Evolutionary conservation across 2,329 filamentous ascomycete genomes (phyloP).

Genomic region (Ceratocystis lukuohia): DNA sequence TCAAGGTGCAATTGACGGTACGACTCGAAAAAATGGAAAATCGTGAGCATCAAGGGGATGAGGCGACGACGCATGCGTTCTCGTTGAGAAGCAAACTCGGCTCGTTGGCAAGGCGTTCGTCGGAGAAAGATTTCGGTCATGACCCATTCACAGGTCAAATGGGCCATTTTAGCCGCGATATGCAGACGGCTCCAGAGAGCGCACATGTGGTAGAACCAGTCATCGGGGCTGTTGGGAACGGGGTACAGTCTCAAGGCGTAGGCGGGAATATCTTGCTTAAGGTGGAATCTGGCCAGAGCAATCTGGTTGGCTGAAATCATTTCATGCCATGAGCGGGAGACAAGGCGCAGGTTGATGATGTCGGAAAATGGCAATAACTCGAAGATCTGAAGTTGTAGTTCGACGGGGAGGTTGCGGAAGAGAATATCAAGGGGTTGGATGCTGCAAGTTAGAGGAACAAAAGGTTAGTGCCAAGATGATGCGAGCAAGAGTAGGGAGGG

Average conservation of each 20-base stretch:
- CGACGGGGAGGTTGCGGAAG: constrained; percentile 46
- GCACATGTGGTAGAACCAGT: constrained; percentile 49
- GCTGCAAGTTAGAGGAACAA: constrained; percentile 12
- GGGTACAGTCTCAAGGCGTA: constrained; percentile 50
- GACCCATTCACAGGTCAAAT: constrained; percentile 50
- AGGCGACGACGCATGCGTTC: constrained; percentile 52
- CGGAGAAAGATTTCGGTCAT: constrained; percentile 52
- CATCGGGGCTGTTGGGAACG: constrained; percentile 32
- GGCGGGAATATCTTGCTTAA: constrained; percentile 44
- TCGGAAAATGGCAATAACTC: constrained; percentile 46
- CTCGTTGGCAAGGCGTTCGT: constrained; percentile 40
- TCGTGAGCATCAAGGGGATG: constrained; percentile 49
- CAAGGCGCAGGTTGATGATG: constrained; percentile 44
- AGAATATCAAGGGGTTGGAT: constrained; percentile 40
- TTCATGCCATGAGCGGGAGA: constrained; percentile 46
- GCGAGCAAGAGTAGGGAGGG: background rate
- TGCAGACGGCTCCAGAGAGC: constrained; percentile 53
- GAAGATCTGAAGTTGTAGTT: constrained; percentile 51
- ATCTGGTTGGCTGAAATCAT: constrained; percentile 47
- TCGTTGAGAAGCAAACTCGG: constrained; percentile 46
- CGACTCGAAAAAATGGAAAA: constrained; percentile 56
- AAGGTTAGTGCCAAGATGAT: background rate
- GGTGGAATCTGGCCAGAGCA: constrained; percentile 47
- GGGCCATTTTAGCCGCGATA: constrained; percentile 48
- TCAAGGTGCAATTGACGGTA: constrained; percentile 47